These are phyloP conservation scores for Lathyrus tuberosus DNA, from an alignment of 306 rosid species.

Conservation along the genomic window DNA sequence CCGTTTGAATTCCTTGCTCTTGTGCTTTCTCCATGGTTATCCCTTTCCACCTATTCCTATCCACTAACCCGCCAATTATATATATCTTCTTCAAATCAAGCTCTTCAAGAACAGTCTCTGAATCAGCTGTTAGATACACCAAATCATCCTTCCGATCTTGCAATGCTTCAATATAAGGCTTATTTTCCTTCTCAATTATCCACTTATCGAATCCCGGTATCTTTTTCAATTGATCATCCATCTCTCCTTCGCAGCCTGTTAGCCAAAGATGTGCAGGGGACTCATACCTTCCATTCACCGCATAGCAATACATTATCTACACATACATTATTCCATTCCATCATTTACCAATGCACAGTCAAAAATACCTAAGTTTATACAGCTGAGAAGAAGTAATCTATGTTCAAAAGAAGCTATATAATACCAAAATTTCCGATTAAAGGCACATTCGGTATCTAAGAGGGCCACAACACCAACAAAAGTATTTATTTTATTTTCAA, in stretches of 20 bases:
- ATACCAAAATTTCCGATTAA: background rate
- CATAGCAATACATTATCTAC: slow-evolving; percentile 92
- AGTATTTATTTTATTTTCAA: no score
- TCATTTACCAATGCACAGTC: background rate
- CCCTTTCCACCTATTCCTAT: slow-evolving; percentile 93
- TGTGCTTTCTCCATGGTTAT: slow-evolving; percentile 84
- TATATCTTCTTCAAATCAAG: slow-evolving; percentile 76
- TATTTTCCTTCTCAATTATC: slow-evolving; percentile 72
- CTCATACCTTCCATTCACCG: slow-evolving; percentile 72
- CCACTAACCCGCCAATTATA: slow-evolving; percentile 88
- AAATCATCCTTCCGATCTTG: slow-evolving; percentile 64
- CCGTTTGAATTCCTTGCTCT: slow-evolving; percentile 90
- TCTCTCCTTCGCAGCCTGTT: slow-evolving; percentile 84
- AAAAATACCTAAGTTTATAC: background rate
- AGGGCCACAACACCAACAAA: no score
- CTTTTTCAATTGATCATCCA: slow-evolving; percentile 62
- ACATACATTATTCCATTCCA: slow-evolving; percentile 19
- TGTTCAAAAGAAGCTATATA: background rate
- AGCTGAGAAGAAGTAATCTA: background rate
- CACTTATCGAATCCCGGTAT: slow-evolving; percentile 83
- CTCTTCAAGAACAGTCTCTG: slow-evolving; percentile 80
- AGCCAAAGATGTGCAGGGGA: slow-evolving; percentile 88
- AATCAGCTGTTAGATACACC: slow-evolving; percentile 88
- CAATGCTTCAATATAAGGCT: slow-evolving; percentile 75
- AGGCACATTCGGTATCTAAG: background rate